A percentile compares a stretch with the other conserved stretches of the same genome.
Evolutionary conservation across 2,329 filamentous ascomycete species (phyloP).

Genomic region (Sphaerulina populicola): DNA sequence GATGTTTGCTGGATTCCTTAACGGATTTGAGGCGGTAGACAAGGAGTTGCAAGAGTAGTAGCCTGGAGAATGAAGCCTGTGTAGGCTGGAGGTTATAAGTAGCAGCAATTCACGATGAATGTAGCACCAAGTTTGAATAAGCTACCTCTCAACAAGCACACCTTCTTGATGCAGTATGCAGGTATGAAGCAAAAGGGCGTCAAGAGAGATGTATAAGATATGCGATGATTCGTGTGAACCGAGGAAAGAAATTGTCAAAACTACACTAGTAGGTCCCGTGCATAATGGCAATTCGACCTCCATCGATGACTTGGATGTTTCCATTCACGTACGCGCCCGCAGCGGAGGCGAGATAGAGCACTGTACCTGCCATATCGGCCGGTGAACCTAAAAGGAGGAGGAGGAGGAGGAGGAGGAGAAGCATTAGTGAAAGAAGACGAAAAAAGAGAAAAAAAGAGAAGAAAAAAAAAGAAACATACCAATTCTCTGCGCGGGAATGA

Average conservation of each 20-base stretch:
- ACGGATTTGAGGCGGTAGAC: constrained; percentile 78
- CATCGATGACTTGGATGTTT: constrained; percentile 24
- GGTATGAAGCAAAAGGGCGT: no score
- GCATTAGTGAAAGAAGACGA: no score
- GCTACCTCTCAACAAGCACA: no score
- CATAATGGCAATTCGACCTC: constrained; percentile 18
- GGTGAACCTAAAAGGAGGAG: constrained; percentile 44
- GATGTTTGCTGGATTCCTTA: constrained; percentile 82
- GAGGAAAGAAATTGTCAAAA: no score
- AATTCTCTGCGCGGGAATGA: constrained; percentile 49
- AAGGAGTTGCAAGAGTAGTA: constrained; percentile 55
- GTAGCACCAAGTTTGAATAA: not conserved
- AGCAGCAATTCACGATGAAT: not conserved
- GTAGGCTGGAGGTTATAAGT: not conserved
- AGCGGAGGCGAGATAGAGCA: constrained; percentile 56
- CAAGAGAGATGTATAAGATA: no score
- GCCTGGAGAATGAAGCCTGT: not conserved
- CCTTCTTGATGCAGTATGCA: no score
- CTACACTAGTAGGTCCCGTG: no score
- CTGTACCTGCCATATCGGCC: constrained; percentile 54
- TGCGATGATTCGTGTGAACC: no score
- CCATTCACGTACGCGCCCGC: constrained; percentile 61
- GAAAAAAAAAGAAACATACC: not conserved
- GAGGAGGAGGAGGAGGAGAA: not conserved
- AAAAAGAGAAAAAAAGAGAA: not conserved